Evolutionary conservation across 2,329 filamentous ascomycete species (phyloP), one percentile per base, ranked within the genome.

Genomic region (Aurifilum marmelostoma): DNA sequence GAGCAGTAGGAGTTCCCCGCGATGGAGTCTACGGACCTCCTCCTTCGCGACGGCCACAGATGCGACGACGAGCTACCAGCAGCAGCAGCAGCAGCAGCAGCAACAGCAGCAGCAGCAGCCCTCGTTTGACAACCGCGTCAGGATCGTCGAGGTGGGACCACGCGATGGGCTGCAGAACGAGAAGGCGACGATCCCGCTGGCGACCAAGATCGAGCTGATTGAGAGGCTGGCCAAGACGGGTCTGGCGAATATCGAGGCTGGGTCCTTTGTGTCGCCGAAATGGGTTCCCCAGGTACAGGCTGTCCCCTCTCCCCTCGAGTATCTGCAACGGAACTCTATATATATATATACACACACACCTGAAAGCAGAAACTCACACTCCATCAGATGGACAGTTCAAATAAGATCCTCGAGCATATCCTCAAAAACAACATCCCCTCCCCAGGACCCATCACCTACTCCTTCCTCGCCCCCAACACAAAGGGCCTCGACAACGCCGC

Each of bases 151-250:
- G 81, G 93, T 97, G 71, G 92, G 92, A 11, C 92, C 93, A 43
- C 86, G 93, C 73, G 93, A 97, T 82, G 93, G 93, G n/a, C 81
- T 97, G 66, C 93, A 97, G 77, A 97, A 96, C 76, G 92, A 96
- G 82, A 92, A 91, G 80, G 87, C 83, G 72, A 84, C 84, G 37
- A 91, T 97, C 72, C 83, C 92, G 0, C 82, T 92, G 14, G 83
- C 85, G 8, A 93, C 89, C 2, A 97, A 97, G 79, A 86, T 95
- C 67, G 88, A 94, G 73, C 80, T 97, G 66, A 91, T 97, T 52
- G 85, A 90, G 73, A 83, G 87, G 70, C 81, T 97, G 71, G 87
- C 89, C 43, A 81, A 82, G 72, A 91, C 92, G 0, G 93, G 93
- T 0, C 78, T 96, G 56, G 81, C 82, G 7, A 89, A 89, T 3